phyloP scores from a whole-genome alignment of 345 rosid genomes.

The Salix purpurea region DNA sequence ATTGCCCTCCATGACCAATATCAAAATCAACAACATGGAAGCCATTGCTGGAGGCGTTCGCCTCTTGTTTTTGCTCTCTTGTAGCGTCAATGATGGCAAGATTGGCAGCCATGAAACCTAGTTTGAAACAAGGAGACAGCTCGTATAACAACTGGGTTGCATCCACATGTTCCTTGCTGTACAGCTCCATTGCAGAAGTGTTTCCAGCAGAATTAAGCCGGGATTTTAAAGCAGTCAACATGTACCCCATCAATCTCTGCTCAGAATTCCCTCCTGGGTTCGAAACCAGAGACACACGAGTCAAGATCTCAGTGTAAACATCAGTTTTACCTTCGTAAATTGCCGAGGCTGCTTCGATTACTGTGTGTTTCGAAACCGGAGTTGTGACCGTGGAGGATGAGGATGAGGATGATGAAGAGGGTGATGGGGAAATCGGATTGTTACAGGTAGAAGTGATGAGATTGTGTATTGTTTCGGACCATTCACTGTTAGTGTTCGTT shows the following conservation, averaged over 20 bases:
- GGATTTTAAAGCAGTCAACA: conserved; percentile 56
- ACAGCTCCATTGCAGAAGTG: conserved; percentile 58
- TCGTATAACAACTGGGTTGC: conserved; percentile 66
- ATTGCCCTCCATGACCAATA: conserved; percentile 74
- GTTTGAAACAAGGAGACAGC: conserved; percentile 73
- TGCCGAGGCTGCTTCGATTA: conserved; percentile 70
- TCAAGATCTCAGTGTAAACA: conserved; percentile 55
- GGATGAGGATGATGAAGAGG: conserved; percentile 71
- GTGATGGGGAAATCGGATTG: conserved; percentile 41
- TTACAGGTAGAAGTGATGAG: conserved; percentile 37
- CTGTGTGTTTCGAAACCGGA: conserved; percentile 53
- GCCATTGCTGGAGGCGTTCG: conserved; percentile 2
- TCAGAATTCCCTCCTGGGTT: conserved; percentile 60
- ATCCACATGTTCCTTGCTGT: conserved; percentile 45
- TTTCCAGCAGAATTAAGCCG: conserved; percentile 47
- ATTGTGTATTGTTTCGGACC: conserved; percentile 69
- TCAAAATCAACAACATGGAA: conserved; percentile 84
- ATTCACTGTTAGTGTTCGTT: conserved; percentile 67
- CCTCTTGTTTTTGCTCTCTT: conserved; percentile 30
- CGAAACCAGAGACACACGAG: conserved; percentile 45
- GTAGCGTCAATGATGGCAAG: conserved; percentile 69
- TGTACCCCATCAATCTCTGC: conserved; percentile 61
- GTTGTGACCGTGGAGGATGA: conserved; percentile 66
- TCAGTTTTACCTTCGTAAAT: conserved; percentile 68
- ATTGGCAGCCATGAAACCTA: conserved; percentile 83